Conservation (phyloP, 371 early-diverging fungal species). For the Zopfochytrium polystomum region DNA sequence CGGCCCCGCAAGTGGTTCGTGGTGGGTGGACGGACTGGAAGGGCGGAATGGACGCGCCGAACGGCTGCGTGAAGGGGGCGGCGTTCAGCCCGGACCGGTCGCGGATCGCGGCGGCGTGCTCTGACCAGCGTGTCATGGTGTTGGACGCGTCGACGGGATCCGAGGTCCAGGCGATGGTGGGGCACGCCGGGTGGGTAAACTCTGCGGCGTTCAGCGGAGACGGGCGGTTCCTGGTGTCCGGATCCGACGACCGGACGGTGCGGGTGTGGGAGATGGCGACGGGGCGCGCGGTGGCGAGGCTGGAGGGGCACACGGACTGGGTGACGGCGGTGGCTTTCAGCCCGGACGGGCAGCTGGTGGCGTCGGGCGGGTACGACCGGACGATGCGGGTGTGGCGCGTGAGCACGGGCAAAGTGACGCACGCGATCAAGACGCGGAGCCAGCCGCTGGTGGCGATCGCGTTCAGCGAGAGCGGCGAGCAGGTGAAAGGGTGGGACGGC, state of each 20-base stretch:
- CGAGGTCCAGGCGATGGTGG: conserved; percentile 8
- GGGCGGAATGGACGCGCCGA: too few relatives aligned
- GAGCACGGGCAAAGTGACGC: too few relatives aligned
- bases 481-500: too few relatives aligned
- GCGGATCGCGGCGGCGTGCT: background rate
- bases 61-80: too few relatives aligned
- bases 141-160: conserved; percentile 4
- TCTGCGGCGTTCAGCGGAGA: conserved; percentile 13
- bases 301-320: background rate
- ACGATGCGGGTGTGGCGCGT: background rate
- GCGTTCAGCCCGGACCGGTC: background rate
- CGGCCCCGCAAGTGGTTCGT: too few relatives aligned
- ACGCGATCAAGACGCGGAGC: too few relatives aligned
- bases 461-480: too few relatives aligned
- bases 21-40: too few relatives aligned
- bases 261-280: conserved; percentile 8
- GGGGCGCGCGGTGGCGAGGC: background rate
- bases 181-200: conserved; percentile 7
- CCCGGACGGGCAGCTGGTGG: background rate
- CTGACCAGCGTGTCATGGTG: conserved; percentile 5
- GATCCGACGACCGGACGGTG: conserved; percentile 10
- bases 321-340: background rate
- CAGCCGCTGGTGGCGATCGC: too few relatives aligned
- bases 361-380: background rate
- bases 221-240: conserved; percentile 7